Base-by-base conservation (phyloP, 148 eudicot species). In the Cornus kousa region DNA sequence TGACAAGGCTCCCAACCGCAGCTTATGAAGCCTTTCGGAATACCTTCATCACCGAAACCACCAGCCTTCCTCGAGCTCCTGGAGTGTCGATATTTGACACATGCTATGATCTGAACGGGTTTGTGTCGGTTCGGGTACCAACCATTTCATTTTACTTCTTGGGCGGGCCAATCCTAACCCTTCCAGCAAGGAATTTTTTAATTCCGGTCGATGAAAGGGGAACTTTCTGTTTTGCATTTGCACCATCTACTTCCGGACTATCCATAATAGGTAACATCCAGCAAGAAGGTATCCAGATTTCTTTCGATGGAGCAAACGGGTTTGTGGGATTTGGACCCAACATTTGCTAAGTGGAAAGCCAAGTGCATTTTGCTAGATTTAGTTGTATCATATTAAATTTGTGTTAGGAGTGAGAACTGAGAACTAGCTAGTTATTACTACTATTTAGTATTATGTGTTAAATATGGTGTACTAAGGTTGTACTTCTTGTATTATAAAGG, bases 221-320 rank as follows among this genome's bases (percentile, higher is more conserved):
- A 23, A 95, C 90, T 7, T 95, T 93, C 37, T 95, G 98, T 78
- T 95, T 95, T 53, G 98, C 97, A 0, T 95, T 95, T 33, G 97
- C 97, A 5, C 81, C 96, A 14, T 89, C 97, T 23, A 80, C 88
- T 0, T 85, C 97, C 2, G 91, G 88, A 67, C 78, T 91, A 53
- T 87, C 94, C 31, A 95, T 95, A 65, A 85, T 95, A 17, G 98
- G 98, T 37, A 95, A 95, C 71, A 95, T 95, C 73, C 98, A 95
- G 66, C 98, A 95, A 80, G 97, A 95, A 67, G 98, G 98, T 11
- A 95, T 95, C 69, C 98, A 95, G 80, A 91, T 95, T 22, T 91
- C 98, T 5, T 81, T 91, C 73, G 97, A 95, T 87, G 96, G 87
- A 22, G 85, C 92, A 22, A 91, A 83, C 81, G 97, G 96, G 0